Conservation (phyloP, 768 basidiomycete species). For the Rhodotorula paludigena region DNA sequence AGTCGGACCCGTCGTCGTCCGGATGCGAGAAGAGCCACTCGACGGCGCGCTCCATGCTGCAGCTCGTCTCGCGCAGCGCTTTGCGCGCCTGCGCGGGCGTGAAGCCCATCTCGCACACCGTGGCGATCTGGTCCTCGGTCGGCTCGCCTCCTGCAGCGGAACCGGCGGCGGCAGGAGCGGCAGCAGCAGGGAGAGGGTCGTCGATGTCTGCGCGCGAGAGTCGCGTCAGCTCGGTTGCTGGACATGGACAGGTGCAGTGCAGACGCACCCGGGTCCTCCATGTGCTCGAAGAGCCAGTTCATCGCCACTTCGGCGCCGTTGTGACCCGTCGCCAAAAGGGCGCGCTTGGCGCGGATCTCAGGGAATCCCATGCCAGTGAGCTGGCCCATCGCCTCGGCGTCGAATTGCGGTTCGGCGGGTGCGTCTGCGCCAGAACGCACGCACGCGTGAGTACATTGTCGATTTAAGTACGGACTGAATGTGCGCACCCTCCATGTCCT, state of each 20-base stretch:
- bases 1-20: constrained; percentile 70
- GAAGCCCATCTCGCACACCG: constrained; percentile 91
- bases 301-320: constrained; percentile 73
- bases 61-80: constrained; percentile 73
- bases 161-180: constrained; percentile 40
- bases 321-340: constrained; percentile 75
- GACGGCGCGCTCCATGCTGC: constrained; percentile 75
- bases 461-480: neutral
- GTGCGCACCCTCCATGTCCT: constrained; percentile 50
- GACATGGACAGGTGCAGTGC: constrained; percentile 19
- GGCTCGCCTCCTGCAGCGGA: constrained; percentile 56
- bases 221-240: neutral
- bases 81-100: constrained; percentile 73
- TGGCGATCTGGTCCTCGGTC: constrained; percentile 62
- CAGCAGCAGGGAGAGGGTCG: constrained; percentile 54
- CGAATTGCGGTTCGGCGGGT: constrained; percentile 59
- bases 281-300: constrained; percentile 91
- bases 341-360: constrained; percentile 74
- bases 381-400: constrained; percentile 66
- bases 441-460: neutral
- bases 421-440: constrained; percentile 36
- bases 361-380: constrained; percentile 92
- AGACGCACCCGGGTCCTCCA: constrained; percentile 79
- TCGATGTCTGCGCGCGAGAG: constrained; percentile 66
- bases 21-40: constrained; percentile 96